These are phyloP conservation scores for Wickerhamiella nectarea DNA, from an alignment of 805 yeast species.

Conservation along the genomic window DNA sequence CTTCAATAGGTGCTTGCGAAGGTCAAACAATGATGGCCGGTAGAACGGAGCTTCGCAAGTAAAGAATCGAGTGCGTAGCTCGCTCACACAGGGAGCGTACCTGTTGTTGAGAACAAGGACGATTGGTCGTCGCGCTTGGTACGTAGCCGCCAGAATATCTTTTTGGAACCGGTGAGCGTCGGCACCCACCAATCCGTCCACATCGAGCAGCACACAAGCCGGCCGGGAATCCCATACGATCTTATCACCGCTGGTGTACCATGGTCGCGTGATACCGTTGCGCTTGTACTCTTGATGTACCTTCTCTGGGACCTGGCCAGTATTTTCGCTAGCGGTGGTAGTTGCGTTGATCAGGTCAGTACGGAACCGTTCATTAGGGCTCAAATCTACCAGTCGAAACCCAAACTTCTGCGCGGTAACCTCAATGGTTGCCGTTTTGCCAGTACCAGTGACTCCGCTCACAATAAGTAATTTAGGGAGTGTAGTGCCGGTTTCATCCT, in stretches of 20 bases:
- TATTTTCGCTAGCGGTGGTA: conserved; percentile 1
- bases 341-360: conserved; percentile 4
- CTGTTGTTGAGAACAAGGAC: conserved; percentile 3
- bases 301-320: conserved; percentile 1
- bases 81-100: background rate
- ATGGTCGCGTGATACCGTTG: background rate
- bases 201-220: conserved; percentile 8
- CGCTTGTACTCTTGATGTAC: background rate
- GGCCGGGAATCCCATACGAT: conserved; percentile 9
- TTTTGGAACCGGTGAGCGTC: conserved; percentile 3
- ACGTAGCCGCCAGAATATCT: background rate
- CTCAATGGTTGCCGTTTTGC: conserved; percentile 83
- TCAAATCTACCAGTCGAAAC: conserved; percentile 2
- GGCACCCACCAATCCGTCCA: conserved; percentile 2
- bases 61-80: background rate
- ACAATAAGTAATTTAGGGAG: conserved; percentile 45
- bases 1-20: background rate
- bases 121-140: conserved; percentile 2
- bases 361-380: background rate
- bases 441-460: conserved; percentile 89
- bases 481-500: background rate
- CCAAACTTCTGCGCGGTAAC: conserved; percentile 31
- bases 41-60: background rate
- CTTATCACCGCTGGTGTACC: background rate
- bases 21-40: background rate